Percentiles rank a stretch among this genome's conserved stretches.
These are phyloP conservation scores for Colletotrichum incanum DNA, from an alignment of 2,329 filamentous ascomycete species.

Conservation along the genomic window DNA sequence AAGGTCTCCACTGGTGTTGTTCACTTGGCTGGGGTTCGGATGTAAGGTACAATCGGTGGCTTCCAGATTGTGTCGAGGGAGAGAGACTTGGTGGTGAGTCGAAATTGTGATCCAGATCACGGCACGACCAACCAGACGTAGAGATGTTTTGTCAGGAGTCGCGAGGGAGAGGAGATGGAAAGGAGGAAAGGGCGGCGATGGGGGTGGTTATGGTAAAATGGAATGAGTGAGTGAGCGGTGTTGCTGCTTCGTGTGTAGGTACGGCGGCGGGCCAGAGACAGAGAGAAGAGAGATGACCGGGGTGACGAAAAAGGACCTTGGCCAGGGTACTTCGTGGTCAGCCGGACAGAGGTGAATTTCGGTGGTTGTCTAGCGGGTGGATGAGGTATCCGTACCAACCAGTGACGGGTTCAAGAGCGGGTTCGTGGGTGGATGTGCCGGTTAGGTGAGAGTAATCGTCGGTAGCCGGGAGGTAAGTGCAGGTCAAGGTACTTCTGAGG, in stretches of 20 bases:
- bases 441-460: conserved; percentile 4
- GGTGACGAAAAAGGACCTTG: conserved; percentile 30
- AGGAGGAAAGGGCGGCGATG: conserved; percentile 16
- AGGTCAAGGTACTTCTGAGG: not conserved
- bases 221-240: conserved; percentile 17
- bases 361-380: conserved; percentile 23
- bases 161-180: conserved; percentile 15
- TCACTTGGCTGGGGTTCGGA: conserved; percentile 16
- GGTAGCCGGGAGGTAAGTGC: conserved; percentile 7
- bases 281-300: conserved; percentile 18
- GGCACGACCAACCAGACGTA: conserved; percentile 5
- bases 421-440: conserved; percentile 29
- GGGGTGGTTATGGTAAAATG: conserved; percentile 36
- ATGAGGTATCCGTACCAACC: conserved; percentile 21
- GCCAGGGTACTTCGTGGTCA: conserved; percentile 33
- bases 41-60: not conserved
- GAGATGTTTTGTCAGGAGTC: conserved; percentile 1
- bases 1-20: conserved; percentile 21
- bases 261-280: not conserved
- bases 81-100: conserved; percentile 15
- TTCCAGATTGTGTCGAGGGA: conserved; percentile 24
- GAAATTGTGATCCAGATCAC: conserved; percentile 35
- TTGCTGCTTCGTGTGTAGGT: conserved; percentile 9
- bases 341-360: conserved; percentile 42
- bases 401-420: conserved; percentile 28